These are phyloP conservation scores for Paramyrothecium roridum DNA, from an alignment of 2,329 filamentous ascomycete genomes.

Conservation along the genomic window DNA sequence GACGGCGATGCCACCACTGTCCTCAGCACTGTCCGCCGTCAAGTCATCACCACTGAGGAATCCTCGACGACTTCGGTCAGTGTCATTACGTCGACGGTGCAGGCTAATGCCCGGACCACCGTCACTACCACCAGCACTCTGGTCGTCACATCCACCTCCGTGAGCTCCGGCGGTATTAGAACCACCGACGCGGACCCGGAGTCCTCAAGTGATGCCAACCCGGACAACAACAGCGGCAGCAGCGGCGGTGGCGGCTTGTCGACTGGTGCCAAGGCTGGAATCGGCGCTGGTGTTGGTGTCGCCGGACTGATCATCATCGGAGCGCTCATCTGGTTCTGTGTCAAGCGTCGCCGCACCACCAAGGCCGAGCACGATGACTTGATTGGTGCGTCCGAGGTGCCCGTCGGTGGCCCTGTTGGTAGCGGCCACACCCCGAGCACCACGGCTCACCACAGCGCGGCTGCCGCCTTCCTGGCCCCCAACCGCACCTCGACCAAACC, in stretches of 20 bases:
- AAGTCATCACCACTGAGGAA: slow-evolving; percentile 24
- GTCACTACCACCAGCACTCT: slow-evolving; percentile 33
- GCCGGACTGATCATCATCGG: slow-evolving; percentile 30
- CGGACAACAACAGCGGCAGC: slow-evolving; percentile 7
- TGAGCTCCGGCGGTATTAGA: slow-evolving; percentile 24
- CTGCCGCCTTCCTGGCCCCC: slow-evolving; percentile 20
- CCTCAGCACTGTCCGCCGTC: slow-evolving; percentile 23
- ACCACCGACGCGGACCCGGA: slow-evolving; percentile 21
- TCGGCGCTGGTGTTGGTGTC: slow-evolving; percentile 35
- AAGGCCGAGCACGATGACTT: slow-evolving; percentile 35
- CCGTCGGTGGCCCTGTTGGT: slow-evolving; percentile 27
- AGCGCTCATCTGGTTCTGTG: slow-evolving; percentile 23
- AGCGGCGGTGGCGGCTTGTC: slow-evolving; percentile 26
- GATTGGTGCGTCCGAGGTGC: slow-evolving; percentile 38
- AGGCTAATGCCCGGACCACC: slow-evolving; percentile 34
- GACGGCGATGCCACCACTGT: slow-evolving; percentile 18
- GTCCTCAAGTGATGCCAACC: slow-evolving; percentile 17
- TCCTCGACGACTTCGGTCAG: slow-evolving; percentile 24
- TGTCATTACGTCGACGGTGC: slow-evolving; percentile 27
- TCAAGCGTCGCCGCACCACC: slow-evolving; percentile 25
- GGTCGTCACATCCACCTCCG: slow-evolving; percentile 28
- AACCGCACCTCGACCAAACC: slow-evolving; percentile 19
- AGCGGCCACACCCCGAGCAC: slow-evolving; percentile 26
- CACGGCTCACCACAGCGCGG: slow-evolving; percentile 16
- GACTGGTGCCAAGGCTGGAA: slow-evolving; percentile 40